These are phyloP conservation scores for Macroventuria anomochaeta DNA, from an alignment of 2,329 filamentous ascomycete genomes.

Conservation along the genomic window DNA sequence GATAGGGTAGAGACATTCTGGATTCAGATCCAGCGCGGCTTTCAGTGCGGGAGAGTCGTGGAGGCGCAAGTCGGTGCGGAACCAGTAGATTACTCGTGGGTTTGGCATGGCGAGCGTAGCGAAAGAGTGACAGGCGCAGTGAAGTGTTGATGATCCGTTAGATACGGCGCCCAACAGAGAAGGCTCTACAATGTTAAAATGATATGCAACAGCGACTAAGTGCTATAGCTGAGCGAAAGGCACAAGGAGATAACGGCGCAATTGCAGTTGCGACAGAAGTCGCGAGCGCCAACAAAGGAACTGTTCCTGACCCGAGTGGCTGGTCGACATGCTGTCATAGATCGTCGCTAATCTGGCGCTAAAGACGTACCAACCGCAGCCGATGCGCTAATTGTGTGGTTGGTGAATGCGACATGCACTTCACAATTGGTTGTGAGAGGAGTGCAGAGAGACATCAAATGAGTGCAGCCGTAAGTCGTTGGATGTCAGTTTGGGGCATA, in stretches of 20 bases:
- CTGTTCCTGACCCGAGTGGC: constrained; percentile 21
- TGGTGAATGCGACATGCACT: not conserved
- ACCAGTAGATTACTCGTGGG: constrained; percentile 75
- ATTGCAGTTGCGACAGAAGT: not conserved
- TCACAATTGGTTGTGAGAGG: not conserved
- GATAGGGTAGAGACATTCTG: constrained; percentile 73
- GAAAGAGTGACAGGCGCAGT: not conserved
- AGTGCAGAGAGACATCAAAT: no score
- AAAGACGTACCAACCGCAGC: not conserved
- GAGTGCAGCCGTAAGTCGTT: no score
- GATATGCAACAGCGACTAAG: no score
- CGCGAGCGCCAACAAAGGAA: constrained; percentile 8
- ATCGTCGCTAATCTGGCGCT: constrained; percentile 37
- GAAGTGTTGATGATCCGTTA: no score
- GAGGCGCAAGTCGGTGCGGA: constrained; percentile 76
- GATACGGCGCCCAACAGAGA: no score
- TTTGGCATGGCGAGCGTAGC: constrained; percentile 35
- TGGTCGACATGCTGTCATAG: constrained; percentile 41
- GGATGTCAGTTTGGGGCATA: no score
- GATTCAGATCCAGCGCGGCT: constrained; percentile 73
- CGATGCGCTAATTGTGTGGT: not conserved
- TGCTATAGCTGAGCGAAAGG: no score
- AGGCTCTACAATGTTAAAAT: no score
- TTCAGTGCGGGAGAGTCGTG: constrained; percentile 78
- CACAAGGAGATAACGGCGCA: no score